Evolutionary conservation across 1,284 basidiomycete species (phyloP), one percentile per base, ranked within the genome.

Genomic region (Lentinula novae-zelandiae): DNA sequence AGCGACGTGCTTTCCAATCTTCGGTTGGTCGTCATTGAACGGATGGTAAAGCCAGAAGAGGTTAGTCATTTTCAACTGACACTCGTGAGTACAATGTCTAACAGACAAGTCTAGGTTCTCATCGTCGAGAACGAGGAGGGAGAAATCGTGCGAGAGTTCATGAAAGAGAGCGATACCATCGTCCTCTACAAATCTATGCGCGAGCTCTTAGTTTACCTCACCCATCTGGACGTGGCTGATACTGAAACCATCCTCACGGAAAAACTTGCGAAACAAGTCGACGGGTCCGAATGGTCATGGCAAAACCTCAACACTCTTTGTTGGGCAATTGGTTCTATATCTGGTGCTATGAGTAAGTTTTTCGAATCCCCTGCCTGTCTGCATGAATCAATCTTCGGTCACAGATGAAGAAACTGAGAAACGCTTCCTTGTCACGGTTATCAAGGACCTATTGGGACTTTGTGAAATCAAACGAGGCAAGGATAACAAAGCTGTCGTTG

Each of bases 41-140:
- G 95, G 71, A 99, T 99, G 97, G 97, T 98, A 68, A 99, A 99
- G 76, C 97, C 97, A 10, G 97, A 99, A 75, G 97, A 99, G 84
- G 95, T 95, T 64, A 63, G 84, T 74, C 12, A 15, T 20, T 10
- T 34, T 48, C 39, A 3, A n/a, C 22, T 44, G 9, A 46, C 58
- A 51, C 36, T 49, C 55, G 33, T 49, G 62, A 6, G 60, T 59
- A 54, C 58, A 54, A 46, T 31, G n/a, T 34, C 31, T 38, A 55
- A 65, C 44, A 54, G 42, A 63, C 3, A 68, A 46, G 44, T 57
- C 15, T 66, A 96, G 93, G 95, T 98, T 10, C 81, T 99, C 56
- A 95, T 99, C 66, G 97, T 99, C 36, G 97, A 99, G 76, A 99
- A 99, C 72, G 97, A 99, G 68, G 97, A 99, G 74, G 97, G 97